Conservation (phyloP, 805 yeast genomes). For the Starmerella powellii region DNA sequence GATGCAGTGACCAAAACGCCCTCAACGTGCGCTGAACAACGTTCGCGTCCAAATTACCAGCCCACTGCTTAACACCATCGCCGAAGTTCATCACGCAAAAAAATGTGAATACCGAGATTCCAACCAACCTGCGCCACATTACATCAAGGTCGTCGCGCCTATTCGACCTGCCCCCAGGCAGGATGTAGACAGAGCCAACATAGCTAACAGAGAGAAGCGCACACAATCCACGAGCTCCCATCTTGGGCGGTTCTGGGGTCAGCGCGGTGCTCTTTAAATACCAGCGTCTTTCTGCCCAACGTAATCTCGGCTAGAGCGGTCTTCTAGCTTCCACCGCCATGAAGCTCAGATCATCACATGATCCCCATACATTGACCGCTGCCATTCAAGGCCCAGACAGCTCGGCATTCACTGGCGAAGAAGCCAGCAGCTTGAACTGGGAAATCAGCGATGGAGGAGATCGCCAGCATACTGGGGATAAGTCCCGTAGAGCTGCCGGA, state of each 20-base stretch:
- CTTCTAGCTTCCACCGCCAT: too few species aligned
- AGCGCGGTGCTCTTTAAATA: too few species aligned
- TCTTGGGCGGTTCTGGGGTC: not conserved
- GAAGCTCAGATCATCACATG: too few species aligned
- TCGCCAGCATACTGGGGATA: constrained; percentile 6
- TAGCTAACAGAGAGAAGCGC: constrained; percentile 10
- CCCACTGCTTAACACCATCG: constrained; percentile 4
- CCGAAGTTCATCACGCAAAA: constrained; percentile 4
- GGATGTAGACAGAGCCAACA: constrained; percentile 19
- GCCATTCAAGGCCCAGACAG: too few species aligned
- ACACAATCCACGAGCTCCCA: constrained; percentile 6
- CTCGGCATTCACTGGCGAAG: too few species aligned
- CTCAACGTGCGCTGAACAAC: not conserved
- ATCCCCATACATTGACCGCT: too few species aligned
- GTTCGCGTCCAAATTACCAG: not conserved
- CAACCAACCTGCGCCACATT: constrained; percentile 12
- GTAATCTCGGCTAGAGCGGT: too few species aligned
- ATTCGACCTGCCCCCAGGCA: constrained; percentile 17
- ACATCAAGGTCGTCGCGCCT: constrained; percentile 6
- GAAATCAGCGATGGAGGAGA: constrained; percentile 9
- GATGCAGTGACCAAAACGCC: constrained; percentile 2
- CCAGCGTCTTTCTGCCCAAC: too few species aligned
- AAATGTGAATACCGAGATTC: constrained; percentile 8
- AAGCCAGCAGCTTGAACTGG: too few species aligned
- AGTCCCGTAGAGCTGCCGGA: not conserved